A percentile compares a stretch with the other conserved stretches of the same genome.
phyloP scores from a whole-genome alignment of 2,329 filamentous ascomycete genomes.

The Anthostomella pinea region DNA sequence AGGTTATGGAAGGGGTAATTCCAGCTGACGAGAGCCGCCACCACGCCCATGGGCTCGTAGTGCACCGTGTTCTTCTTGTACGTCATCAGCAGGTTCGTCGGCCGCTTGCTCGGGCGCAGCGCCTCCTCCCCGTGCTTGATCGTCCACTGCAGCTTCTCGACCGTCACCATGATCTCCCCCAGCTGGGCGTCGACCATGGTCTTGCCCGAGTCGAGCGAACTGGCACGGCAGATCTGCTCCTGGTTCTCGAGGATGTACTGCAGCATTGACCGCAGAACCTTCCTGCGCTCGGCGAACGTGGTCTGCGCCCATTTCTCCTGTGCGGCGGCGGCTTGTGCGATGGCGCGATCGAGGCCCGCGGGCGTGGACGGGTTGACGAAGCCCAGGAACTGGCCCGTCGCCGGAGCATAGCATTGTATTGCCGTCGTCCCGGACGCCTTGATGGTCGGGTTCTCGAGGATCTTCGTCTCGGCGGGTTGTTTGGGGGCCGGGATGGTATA shows the following conservation, averaged over 20 bases:
- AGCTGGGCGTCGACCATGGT: slow-evolving; percentile 92
- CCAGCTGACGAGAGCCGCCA: slow-evolving; percentile 92
- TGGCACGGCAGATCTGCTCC: slow-evolving; percentile 78
- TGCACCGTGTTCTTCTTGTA: slow-evolving; percentile 90
- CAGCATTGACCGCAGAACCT: slow-evolving; percentile 77
- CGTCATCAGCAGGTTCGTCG: slow-evolving; percentile 89
- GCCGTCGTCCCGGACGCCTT: slow-evolving; percentile 64
- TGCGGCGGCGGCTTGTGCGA: slow-evolving; percentile 70
- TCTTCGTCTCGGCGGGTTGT: slow-evolving; percentile 53
- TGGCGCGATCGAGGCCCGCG: slow-evolving; percentile 73
- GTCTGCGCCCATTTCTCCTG: slow-evolving; percentile 77
- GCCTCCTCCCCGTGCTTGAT: slow-evolving; percentile 85
- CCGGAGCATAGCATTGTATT: slow-evolving; percentile 85
- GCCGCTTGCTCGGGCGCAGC: slow-evolving; percentile 66
- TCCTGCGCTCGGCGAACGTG: slow-evolving; percentile 71
- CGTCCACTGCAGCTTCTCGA: slow-evolving; percentile 93
- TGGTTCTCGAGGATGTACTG: slow-evolving; percentile 86
- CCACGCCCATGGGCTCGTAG: slow-evolving; percentile 91
- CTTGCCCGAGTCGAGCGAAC: slow-evolving; percentile 92
- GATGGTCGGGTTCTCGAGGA: slow-evolving; percentile 58
- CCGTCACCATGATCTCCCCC: slow-evolving; percentile 91
- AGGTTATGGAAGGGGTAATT: slow-evolving; percentile 98
- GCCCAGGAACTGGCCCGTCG: slow-evolving; percentile 81
- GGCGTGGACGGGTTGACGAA: slow-evolving; percentile 73
- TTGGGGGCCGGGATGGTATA: slow-evolving; percentile 64